Evolutionary conservation across 345 rosid genomes (phyloP).

Genomic region (Excoecaria cochinchinensis): DNA sequence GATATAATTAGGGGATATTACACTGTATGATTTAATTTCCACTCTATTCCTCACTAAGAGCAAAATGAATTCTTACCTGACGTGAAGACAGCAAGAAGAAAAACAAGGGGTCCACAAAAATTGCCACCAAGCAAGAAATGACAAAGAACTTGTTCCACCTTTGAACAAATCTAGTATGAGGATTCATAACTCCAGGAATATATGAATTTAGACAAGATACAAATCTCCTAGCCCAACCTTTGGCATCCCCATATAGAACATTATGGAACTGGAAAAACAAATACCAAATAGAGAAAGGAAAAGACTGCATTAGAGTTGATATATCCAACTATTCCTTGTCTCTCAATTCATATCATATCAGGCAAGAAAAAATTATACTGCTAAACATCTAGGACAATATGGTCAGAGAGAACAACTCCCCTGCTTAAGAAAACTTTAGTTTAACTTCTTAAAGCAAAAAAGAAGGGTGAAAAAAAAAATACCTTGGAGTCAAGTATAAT

Average conservation of each 20-base stretch:
- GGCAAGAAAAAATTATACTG: neutral
- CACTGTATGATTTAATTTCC: neutral
- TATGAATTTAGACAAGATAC: constrained; percentile 29
- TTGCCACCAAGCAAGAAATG: constrained; percentile 67
- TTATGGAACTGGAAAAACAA: constrained; percentile 55
- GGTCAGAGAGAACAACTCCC: neutral
- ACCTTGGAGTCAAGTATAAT: constrained; percentile 58
- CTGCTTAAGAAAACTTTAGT: neutral
- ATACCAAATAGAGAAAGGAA: neutral
- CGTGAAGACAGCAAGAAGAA: constrained; percentile 59
- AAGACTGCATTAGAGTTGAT: neutral
- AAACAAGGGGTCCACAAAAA: constrained; percentile 79
- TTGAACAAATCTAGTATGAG: constrained; percentile 65
- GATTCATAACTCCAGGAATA: constrained; percentile 76
- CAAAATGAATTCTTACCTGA: constrained; percentile 38
- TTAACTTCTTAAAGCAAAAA: neutral
- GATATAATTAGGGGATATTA: no score
- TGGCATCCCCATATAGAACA: constrained; percentile 73
- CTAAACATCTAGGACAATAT: neutral
- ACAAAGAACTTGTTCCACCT: constrained; percentile 69
- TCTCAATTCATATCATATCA: neutral
- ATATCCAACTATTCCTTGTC: neutral
- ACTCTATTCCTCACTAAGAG: neutral
- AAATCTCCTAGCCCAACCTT: constrained; percentile 72
- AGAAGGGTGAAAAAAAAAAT: neutral